Conservation (phyloP, 2,329 filamentous ascomycete species). For the Penicillium sp. region DNA sequence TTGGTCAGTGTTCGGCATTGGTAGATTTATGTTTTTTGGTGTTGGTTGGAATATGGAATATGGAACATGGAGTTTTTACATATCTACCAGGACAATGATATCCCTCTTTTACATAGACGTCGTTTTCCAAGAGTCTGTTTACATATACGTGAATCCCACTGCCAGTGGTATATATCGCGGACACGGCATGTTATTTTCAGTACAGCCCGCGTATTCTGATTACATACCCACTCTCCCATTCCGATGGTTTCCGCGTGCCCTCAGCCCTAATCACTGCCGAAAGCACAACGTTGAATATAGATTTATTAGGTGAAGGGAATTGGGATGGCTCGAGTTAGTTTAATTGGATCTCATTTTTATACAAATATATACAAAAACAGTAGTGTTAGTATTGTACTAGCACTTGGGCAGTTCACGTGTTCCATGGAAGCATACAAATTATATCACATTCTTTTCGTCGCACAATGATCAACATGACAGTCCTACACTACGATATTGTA, state of each 20-base stretch:
- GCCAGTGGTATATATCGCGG: not conserved
- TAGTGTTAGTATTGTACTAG: not conserved
- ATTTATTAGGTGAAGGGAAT: not conserved
- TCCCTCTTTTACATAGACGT: not conserved
- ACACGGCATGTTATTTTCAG: not conserved
- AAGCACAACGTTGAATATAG: not conserved
- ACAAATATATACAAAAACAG: not conserved
- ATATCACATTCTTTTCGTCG: conserved; percentile 16
- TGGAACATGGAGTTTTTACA: not conserved
- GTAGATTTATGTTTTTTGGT: conserved; percentile 35
- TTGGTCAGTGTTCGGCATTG: conserved; percentile 61
- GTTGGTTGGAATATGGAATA: not conserved
- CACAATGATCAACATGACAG: conserved; percentile 7
- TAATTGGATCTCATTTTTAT: not conserved
- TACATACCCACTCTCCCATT: conserved; percentile 18
- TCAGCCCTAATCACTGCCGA: conserved; percentile 22
- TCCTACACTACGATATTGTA: not conserved
- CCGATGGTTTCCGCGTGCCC: conserved; percentile 22
- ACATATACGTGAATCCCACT: not conserved
- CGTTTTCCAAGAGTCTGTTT: not conserved
- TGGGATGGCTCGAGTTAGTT: not conserved
- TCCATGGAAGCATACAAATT: not conserved
- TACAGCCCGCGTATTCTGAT: conserved; percentile 17
- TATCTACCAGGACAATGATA: conserved; percentile 1
- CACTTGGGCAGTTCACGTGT: conserved; percentile 1